phyloP scores from a whole-genome alignment of 495 filamentous ascomycete genomes.

The Xylaria scruposa region DNA sequence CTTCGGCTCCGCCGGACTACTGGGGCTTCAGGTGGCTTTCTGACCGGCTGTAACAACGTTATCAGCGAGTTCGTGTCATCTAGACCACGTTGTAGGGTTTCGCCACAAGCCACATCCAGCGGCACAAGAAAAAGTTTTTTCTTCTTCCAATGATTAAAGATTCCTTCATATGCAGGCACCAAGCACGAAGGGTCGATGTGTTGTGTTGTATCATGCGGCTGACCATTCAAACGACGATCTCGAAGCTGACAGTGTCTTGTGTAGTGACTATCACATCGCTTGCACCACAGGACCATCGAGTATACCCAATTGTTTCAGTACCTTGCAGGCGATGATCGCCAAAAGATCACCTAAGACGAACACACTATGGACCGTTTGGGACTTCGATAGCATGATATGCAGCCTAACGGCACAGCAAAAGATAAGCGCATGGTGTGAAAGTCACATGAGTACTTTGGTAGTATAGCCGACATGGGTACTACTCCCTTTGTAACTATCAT shows the following conservation, averaged over 20 bases:
- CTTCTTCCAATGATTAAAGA: not conserved
- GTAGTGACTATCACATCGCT: constrained; percentile 9
- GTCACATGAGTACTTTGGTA: constrained; percentile 11
- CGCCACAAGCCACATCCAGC: constrained; percentile 17
- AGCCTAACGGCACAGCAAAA: not conserved
- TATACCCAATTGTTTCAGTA: not conserved
- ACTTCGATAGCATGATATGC: not conserved
- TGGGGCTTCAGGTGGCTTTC: not conserved
- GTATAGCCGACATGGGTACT: not conserved
- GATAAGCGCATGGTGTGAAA: constrained; percentile 15
- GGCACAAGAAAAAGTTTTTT: not conserved
- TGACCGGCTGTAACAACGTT: not conserved
- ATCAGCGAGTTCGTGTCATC: constrained; percentile 2
- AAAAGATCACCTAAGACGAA: constrained; percentile 13
- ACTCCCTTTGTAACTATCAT: not conserved
- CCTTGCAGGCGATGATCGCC: constrained; percentile 22
- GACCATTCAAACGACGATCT: constrained; percentile 9
- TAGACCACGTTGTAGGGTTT: constrained; percentile 1
- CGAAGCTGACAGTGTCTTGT: constrained; percentile 18
- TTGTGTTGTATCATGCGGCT: constrained; percentile 5
- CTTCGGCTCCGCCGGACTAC: constrained; percentile 9
- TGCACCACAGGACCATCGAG: not conserved
- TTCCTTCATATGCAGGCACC: constrained; percentile 20
- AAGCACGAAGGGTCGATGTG: not conserved
- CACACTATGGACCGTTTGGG: constrained; percentile 12